Conservation (phyloP, 2,329 filamentous ascomycete genomes). For the Fusarium mangiferae region DNA sequence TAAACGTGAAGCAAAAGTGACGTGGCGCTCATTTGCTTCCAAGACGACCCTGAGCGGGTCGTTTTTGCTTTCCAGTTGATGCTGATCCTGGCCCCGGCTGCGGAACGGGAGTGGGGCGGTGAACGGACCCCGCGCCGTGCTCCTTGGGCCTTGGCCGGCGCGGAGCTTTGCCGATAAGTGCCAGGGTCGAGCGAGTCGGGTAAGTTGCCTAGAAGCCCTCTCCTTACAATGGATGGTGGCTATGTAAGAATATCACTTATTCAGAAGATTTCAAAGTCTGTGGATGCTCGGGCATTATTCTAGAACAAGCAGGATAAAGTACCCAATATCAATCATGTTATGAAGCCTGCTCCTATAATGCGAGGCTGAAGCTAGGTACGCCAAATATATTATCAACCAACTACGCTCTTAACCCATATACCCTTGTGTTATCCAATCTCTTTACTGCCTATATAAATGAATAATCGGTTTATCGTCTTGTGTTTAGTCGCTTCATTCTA, state of each 20-base stretch:
- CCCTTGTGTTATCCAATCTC: not conserved
- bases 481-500: constrained; percentile 45
- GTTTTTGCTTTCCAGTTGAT: constrained; percentile 8
- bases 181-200: not conserved
- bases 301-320: not conserved
- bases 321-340: not conserved
- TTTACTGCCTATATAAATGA: not conserved
- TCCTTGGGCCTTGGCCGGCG: not conserved
- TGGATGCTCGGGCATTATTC: too few relatives aligned
- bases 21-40: constrained; percentile 26
- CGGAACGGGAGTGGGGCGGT: constrained; percentile 31
- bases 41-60: constrained; percentile 13
- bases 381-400: constrained; percentile 15
- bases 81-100: constrained; percentile 9
- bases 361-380: not conserved
- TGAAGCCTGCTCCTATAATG: not conserved
- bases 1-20: constrained; percentile 16
- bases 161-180: not conserved
- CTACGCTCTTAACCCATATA: constrained; percentile 9
- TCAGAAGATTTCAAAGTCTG: not conserved
- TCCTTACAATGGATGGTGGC: not conserved
- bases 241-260: not conserved
- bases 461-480: constrained; percentile 3
- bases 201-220: not conserved
- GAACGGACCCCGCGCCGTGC: constrained; percentile 20